Base-by-base conservation (phyloP, 139 green algal species). In the Bryopsis sp. region DNA sequence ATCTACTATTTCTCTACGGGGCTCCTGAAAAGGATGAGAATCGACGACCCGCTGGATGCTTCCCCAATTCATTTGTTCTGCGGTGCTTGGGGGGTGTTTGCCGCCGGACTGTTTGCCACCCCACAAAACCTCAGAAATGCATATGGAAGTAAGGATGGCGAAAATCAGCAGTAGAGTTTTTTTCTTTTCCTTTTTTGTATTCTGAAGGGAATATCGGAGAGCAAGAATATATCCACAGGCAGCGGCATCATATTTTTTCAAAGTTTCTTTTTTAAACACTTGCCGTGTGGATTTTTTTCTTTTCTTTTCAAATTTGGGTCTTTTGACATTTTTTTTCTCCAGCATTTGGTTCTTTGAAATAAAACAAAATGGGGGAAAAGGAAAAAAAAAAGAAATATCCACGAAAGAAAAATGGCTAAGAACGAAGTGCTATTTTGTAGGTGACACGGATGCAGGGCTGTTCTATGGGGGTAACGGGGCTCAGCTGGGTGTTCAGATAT, bases 11-110 rank as follows among this genome's bases (percentile, higher is more conserved):
- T 32, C 58, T 57, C 64, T 6, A 74, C 58, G 72, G 64, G 47
- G 38, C 69, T 86, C 24, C 73, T 83, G 34, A 60, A 80, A 7
- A 77, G 75, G 43, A 58, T 89, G 29, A 47, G 75, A 31, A 85
- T 90, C 57, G 88, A 95, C 64, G 88, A 95, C 68, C 83, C 83
- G 34, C 79, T 87, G 37, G 58, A 76, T 11, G 88, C 88, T 2
- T 65, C 64, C 5, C 80, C 88, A 58, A 88, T 95, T 81, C 89
- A 95, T 74, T 85, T 82, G 54, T 71, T 79, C 36, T 77, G 67
- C 68, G 86, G 84, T 31, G 61, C 70, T 2, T 89, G 81, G 75
- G 85, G 81, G 6, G 57, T 82, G 29, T 26, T 89, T 33, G 70
- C 80, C 15, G 64, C 81, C 6, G 82, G 82, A 15, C 46, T 88